These are phyloP conservation scores for Eucalyptus virginea DNA, from an alignment of 345 rosid species.

Conservation along the genomic window DNA sequence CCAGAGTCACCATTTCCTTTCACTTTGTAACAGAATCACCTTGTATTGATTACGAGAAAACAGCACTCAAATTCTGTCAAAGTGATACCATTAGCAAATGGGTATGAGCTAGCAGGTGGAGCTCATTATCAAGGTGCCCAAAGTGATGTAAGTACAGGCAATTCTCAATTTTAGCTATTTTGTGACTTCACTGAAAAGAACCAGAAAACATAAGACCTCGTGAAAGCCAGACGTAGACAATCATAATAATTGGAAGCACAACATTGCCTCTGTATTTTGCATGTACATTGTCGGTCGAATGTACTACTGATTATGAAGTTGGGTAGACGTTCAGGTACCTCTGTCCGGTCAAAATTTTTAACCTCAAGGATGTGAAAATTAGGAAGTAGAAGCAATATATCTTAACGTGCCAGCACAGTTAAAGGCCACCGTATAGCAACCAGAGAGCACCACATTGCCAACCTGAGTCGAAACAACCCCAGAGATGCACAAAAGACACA, in stretches of 20 bases:
- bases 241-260: not conserved
- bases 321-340: not conserved
- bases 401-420: not conserved
- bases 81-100: not conserved
- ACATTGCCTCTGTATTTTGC: not conserved
- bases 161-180: not conserved
- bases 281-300: not conserved
- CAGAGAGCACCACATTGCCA: not conserved
- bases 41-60: not conserved
- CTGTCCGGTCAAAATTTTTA: not conserved
- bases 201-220: not conserved
- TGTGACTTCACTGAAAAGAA: not conserved
- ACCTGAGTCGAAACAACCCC: not conserved
- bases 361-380: not conserved
- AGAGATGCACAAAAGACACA: not conserved
- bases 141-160: not conserved
- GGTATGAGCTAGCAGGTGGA: not conserved
- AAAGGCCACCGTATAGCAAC: not conserved
- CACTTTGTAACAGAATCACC: not conserved
- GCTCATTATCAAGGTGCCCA: not conserved
- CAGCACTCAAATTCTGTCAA: not conserved
- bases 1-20: not conserved
- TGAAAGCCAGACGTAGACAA: not conserved
- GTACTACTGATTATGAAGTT: not conserved
- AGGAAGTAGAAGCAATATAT: not conserved